A percentile compares a stretch with the other conserved stretches of the same genome.
These are phyloP conservation scores for Pleomassaria siparia DNA, from an alignment of 2,329 filamentous ascomycete genomes.

Conservation along the genomic window DNA sequence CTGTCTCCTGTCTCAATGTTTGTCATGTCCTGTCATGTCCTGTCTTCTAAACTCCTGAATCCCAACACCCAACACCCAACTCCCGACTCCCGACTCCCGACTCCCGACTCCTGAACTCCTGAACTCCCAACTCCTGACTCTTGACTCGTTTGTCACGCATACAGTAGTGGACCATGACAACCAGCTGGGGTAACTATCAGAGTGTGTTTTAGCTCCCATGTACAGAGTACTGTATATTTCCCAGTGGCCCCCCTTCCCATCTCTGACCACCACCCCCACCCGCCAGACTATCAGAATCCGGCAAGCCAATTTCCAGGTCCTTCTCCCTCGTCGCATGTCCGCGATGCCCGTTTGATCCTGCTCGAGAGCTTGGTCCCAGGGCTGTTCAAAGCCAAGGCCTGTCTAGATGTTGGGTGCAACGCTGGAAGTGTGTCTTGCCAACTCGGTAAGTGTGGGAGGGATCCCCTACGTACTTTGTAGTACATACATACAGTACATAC, in stretches of 20 bases:
- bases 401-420: conserved; percentile 46
- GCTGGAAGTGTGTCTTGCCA: conserved; percentile 41
- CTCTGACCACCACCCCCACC: too few species aligned
- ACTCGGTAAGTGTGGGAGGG: conserved; percentile 37
- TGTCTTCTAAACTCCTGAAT: too few species aligned
- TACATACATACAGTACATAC: too few species aligned
- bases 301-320: conserved; percentile 36
- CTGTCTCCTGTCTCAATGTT: too few species aligned
- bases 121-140: not conserved
- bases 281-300: conserved; percentile 43
- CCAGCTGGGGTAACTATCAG: conserved; percentile 37
- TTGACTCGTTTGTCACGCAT: too few species aligned
- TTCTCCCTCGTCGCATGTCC: conserved; percentile 36
- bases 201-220: conserved; percentile 7
- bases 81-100: not conserved
- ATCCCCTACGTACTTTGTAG: too few species aligned
- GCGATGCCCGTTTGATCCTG: conserved; percentile 40
- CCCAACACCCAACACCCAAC: not conserved
- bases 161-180: conserved; percentile 33
- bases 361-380: conserved; percentile 35
- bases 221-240: conserved; percentile 4
- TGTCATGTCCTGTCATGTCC: too few species aligned
- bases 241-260: not conserved
- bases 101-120: not conserved
- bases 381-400: conserved; percentile 37